Conservation (phyloP, 371 early-diverging fungal genomes). For the Chytridium lagenaria region DNA sequence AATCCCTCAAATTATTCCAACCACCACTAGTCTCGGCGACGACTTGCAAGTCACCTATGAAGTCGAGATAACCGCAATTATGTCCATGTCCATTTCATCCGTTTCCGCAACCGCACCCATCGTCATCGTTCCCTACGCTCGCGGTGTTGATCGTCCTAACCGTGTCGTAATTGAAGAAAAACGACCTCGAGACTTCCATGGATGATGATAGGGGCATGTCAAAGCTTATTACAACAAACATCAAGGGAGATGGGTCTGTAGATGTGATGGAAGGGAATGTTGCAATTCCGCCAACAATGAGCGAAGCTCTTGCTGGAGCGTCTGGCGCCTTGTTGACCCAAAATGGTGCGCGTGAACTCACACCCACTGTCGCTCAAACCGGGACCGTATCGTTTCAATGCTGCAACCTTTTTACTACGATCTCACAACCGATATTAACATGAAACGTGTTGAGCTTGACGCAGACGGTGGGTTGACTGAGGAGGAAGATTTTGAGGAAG, state of each 20-base stretch:
- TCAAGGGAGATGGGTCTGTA: not conserved
- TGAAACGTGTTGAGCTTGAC: not conserved
- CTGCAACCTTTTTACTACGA: conserved; percentile 18
- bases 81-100: conserved; percentile 8
- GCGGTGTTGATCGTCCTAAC: conserved; percentile 1
- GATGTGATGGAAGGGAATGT: not conserved
- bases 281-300: not conserved
- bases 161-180: conserved; percentile 12
- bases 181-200: not conserved
- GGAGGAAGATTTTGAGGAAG: not conserved
- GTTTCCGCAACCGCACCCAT: conserved; percentile 14
- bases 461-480: not conserved
- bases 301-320: not conserved
- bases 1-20: conserved; percentile 9
- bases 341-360: conserved; percentile 9
- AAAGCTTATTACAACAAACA: not conserved
- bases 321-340: not conserved
- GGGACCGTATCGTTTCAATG: conserved; percentile 19
- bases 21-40: conserved; percentile 4
- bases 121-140: conserved; percentile 2
- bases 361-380: not conserved
- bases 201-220: too few relatives aligned
- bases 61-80: conserved; percentile 1
- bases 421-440: not conserved
- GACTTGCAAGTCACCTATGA: conserved; percentile 3